Conservation (phyloP, 192 early-diverging fungal species). For the Fimicolochytrium jonesii region DNA sequence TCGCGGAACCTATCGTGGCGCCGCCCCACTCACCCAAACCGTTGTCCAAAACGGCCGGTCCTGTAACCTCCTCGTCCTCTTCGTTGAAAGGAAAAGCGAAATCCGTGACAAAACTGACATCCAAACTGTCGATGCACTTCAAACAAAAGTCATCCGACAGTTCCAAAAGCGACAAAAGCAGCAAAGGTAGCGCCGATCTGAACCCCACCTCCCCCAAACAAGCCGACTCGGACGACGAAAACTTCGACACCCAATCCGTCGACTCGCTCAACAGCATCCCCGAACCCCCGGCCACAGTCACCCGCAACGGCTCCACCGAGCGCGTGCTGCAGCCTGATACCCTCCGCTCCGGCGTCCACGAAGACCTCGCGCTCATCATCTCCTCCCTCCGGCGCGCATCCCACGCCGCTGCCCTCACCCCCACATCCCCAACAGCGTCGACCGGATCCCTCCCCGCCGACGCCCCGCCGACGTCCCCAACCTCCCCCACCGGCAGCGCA, state of each 20-base stretch:
- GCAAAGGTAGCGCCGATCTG: too few relatives aligned
- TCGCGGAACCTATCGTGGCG: conserved; percentile 4
- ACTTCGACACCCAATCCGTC: conserved; percentile 8
- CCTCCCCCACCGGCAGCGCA: too few relatives aligned
- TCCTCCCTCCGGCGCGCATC: conserved; percentile 6
- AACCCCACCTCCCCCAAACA: neutral
- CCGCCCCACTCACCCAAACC: too few relatives aligned
- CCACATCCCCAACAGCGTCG: neutral
- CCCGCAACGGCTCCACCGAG: conserved; percentile 15
- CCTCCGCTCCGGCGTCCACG: conserved; percentile 7
- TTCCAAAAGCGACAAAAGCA: too few relatives aligned
- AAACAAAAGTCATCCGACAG: too few relatives aligned
- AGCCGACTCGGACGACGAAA: neutral
- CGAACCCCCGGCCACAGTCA: conserved; percentile 4
- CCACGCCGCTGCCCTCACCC: neutral
- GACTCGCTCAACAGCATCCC: conserved; percentile 14
- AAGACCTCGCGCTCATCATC: conserved; percentile 21
- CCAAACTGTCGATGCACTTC: too few relatives aligned
- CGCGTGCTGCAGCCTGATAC: conserved; percentile 24
- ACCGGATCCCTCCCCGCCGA: neutral
- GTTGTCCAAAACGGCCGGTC: neutral
- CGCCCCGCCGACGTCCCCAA: neutral
- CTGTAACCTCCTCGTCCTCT: too few relatives aligned
- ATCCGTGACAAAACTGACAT: too few relatives aligned
- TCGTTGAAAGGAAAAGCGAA: too few relatives aligned